phyloP scores from a whole-genome alignment of 2,329 filamentous ascomycete species.

The Elsinoe arachidis region DNA sequence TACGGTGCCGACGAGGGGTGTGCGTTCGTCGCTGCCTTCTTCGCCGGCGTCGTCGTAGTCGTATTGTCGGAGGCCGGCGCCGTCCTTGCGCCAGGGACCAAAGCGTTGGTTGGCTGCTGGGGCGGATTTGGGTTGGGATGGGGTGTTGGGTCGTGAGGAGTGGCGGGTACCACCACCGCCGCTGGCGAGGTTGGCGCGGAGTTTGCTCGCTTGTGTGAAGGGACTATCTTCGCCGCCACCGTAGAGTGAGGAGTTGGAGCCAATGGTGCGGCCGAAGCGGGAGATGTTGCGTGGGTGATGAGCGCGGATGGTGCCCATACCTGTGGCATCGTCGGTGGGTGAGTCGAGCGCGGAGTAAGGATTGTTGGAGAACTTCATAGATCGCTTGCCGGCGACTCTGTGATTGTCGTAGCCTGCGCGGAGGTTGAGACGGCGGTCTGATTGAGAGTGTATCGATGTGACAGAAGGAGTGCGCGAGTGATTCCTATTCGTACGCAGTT shows the following conservation, averaged over 20 bases:
- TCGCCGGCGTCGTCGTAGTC: constrained; percentile 64
- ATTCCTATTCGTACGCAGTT: constrained; percentile 60
- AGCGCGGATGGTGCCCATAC: constrained; percentile 34
- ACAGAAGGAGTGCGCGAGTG: constrained; percentile 93
- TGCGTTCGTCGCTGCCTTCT: constrained; percentile 67
- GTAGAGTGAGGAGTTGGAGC: constrained; percentile 61
- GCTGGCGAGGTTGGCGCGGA: constrained; percentile 45
- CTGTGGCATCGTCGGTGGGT: constrained; percentile 29
- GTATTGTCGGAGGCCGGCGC: constrained; percentile 54
- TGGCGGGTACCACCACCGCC: constrained; percentile 56
- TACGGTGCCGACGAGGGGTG: constrained; percentile 62
- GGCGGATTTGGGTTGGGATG: constrained; percentile 41
- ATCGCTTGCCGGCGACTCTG: constrained; percentile 67
- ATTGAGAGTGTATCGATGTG: constrained; percentile 66
- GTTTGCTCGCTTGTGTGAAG: constrained; percentile 62
- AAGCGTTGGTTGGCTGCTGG: constrained; percentile 36
- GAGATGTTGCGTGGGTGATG: constrained; percentile 75
- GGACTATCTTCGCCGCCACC: constrained; percentile 50
- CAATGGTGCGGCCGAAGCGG: constrained; percentile 62
- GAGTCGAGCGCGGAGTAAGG: constrained; percentile 57
- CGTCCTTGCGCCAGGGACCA: constrained; percentile 40
- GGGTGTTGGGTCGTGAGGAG: constrained; percentile 60
- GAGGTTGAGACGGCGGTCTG: constrained; percentile 47
- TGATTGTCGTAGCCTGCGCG: constrained; percentile 54
- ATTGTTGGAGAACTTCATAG: constrained; percentile 89